Base-by-base conservation (phyloP, 352 stramenopile genomes). In the Globisporangium barbulae region DNA sequence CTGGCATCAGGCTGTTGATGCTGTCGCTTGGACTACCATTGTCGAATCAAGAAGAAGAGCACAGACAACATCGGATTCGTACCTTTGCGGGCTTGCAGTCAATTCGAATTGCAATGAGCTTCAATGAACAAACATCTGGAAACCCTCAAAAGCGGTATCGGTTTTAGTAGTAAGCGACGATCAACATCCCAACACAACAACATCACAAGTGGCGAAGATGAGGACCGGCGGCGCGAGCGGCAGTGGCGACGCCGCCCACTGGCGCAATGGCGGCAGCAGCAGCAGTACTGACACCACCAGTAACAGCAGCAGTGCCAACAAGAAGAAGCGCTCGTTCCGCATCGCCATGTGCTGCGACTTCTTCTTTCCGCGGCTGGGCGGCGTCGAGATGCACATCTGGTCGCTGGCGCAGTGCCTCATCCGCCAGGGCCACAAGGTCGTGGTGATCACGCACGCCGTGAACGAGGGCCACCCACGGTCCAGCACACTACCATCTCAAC, bases 331-430 rank as follows among this genome's bases (percentile, higher is more conserved):
- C n/a, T 28, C 55, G 19, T 74, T 88, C 59, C 77, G 81, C 61
- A 76, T 97, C 59, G 78, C 85, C 45, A 98, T 99, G 88, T 97
- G 98, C 56, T 98, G 92, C 79, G 97, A 99, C 79, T 99, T 99
- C 78, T 99, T 99, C 70, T 99, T 97, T 78, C 97, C 97, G 35
- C 85, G 93, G 0, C 73, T 99, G 1, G 97, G 97, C 50, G 97
- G 97, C 59, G 97, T 99, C 10, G 97, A 99, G 81, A 99, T 98
- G 90, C 97, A 99, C 81, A 98, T 99, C 64, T 99, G 91, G 90
- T 98, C 88, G 59, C 78, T 99, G n/a, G 86, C 95, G 1, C 94
- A 99, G 75, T 97, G 92, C 70, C 79, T 99, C n/a, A 70, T 96
- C 30, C 77, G 73, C 3, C 74, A 69, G 30, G 89, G 89, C 12